Percentiles rank a stretch among this genome's conserved stretches.
Evolutionary conservation across 2,329 filamentous ascomycete genomes (phyloP).

Genomic region (Stromatinia cepivora): DNA sequence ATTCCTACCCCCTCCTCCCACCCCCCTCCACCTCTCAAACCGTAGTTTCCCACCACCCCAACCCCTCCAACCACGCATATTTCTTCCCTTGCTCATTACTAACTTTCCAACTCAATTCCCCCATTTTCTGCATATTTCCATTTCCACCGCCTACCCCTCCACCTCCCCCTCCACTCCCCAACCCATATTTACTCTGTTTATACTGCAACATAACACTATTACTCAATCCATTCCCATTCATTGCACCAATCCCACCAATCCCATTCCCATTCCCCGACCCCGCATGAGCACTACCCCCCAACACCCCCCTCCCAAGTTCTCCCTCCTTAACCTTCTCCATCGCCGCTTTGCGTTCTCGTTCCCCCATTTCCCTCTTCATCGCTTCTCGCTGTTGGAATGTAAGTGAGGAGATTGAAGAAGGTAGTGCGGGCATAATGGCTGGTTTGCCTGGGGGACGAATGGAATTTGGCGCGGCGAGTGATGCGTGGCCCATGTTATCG

Average conservation of each 20-base stretch:
- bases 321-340: slow-evolving; percentile 31
- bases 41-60: slow-evolving; percentile 21
- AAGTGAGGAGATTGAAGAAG: background rate
- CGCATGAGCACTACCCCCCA: background rate
- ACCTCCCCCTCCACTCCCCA: background rate
- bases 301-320: background rate
- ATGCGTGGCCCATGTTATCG: slow-evolving; percentile 34
- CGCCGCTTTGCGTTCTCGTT: slow-evolving; percentile 46
- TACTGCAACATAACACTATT: background rate
- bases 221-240: background rate
- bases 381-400: slow-evolving; percentile 51
- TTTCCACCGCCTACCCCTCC: background rate
- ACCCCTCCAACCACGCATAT: slow-evolving; percentile 19
- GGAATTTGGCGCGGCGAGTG: background rate
- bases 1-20: background rate
- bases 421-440: slow-evolving; percentile 10
- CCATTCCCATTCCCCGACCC: background rate
- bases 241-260: background rate
- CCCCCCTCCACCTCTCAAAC: background rate
- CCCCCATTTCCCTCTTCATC: slow-evolving; percentile 49
- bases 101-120: slow-evolving; percentile 8
- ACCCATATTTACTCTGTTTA: slow-evolving; percentile 4
- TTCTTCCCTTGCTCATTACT: slow-evolving; percentile 13
- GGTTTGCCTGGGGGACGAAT: background rate
- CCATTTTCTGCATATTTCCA: slow-evolving; percentile 1